Evolutionary conservation across 2,329 filamentous ascomycete genomes (phyloP).

Genomic region (Botrytis fabae): DNA sequence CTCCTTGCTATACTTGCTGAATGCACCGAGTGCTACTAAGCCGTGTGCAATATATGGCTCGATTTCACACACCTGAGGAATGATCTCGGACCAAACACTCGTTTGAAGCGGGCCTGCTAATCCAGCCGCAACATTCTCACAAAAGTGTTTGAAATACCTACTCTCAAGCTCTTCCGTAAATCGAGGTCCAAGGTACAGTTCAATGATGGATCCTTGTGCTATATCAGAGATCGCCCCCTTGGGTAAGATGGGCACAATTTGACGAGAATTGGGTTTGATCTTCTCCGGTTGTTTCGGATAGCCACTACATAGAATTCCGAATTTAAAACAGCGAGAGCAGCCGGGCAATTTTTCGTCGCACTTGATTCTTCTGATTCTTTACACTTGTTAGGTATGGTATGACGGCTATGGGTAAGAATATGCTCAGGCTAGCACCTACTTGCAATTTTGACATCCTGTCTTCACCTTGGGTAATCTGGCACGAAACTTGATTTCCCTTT

Average conservation of each 20-base stretch:
- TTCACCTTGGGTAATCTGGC: constrained; percentile 22
- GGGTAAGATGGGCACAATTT: constrained; percentile 12
- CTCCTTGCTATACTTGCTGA: constrained; percentile 22
- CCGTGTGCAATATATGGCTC: constrained; percentile 30
- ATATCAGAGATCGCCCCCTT: neutral
- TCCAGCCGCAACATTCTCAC: constrained; percentile 26
- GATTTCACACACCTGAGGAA: constrained; percentile 29
- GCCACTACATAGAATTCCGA: constrained; percentile 29
- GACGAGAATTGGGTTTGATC: neutral
- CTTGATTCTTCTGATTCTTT: constrained; percentile 48
- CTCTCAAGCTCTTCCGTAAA: constrained; percentile 25
- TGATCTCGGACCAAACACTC: constrained; percentile 28
- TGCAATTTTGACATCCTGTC: constrained; percentile 27
- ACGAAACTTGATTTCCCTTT: constrained; percentile 15
- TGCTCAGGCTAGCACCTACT: constrained; percentile 18
- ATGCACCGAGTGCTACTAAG: constrained; percentile 29
- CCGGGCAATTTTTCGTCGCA: constrained; percentile 32
- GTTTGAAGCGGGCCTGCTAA: constrained; percentile 27
- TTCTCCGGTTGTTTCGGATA: constrained; percentile 24
- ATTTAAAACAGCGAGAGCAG: constrained; percentile 29
- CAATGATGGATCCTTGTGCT: neutral
- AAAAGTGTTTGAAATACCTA: constrained; percentile 29
- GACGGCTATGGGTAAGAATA: neutral
- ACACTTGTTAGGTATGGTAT: neutral
- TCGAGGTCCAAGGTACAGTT: constrained; percentile 7